Base-by-base conservation (phyloP, 257 asterid species). In the Solanum bukasovii region DNA sequence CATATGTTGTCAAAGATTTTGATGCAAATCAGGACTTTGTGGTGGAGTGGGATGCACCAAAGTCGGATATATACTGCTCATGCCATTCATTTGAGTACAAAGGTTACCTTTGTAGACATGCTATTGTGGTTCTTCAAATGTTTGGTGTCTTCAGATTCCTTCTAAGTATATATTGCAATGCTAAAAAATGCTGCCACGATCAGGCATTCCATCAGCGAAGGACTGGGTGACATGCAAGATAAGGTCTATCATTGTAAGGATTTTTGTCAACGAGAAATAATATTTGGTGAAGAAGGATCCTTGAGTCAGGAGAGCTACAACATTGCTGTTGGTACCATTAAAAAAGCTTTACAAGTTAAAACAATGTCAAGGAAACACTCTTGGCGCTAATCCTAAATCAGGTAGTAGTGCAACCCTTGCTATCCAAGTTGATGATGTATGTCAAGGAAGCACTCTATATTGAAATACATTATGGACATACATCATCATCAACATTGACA, bases 51-150 rank as follows among this genome's bases (percentile, higher is more conserved):
- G 59, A 46, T 46, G 59, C 59, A 46, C 59, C 20, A 46, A 13
- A 46, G 2, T 46, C 20, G 7, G 7, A 46, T 1, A 52, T 52
- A 16, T 52, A 16, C 9, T 52, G 23, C 87, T 94, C 96, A 6
- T 96, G 99, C 71, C 94, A 88, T 86, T 92, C 90, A 29, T 94
- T 94, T 90, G 95, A 94, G 82, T 95, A 93, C 88, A 94, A 91
- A 90, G 98, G 99, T 84, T 94, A 93, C 63, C 61, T 52, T 52
- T 52, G 99, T 88, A 92, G 99, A 88, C 99, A 96, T 89, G 94
- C 96, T 71, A 52, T 52, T 16, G 23, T 52, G 61, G 61, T 52
- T 52, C 61, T 52, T 52, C 9, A 52, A 52, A 52, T 52, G 63
- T 16, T 16, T 52, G 63, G 63, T 52, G 63, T 52, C 9, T 52